Base-by-base conservation (phyloP, 2,329 filamentous ascomycete species). In the Penicillium palitans region DNA sequence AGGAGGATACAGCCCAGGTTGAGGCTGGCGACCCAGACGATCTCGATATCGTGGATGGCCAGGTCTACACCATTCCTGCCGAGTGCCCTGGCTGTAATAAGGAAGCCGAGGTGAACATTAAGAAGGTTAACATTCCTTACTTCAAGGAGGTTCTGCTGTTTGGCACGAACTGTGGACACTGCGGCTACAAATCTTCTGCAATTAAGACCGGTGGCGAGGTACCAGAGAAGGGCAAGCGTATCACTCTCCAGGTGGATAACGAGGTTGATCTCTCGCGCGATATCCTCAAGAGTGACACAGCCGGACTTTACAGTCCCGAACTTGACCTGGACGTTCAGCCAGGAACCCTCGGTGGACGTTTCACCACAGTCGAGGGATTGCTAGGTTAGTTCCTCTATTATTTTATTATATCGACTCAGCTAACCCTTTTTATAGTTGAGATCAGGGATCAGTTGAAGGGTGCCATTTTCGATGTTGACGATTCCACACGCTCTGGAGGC, bases 91-190 rank as follows among this genome's bases (percentile, higher is more conserved):
- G 91, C 61, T 99, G 95, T 81, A 87, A 88, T 70, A 90, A 90
- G 76, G 87, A 93, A 96, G 76, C 97, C 97, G 91, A 45, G 40
- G 45, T 53, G 21, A 48, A 52, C n/a, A 52, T 49, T 33, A 48
- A 53, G 51, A 53, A 53, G 24, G 51, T 53, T 24, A 53, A 53
- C 29, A 53, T 53, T n/a, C 51, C 51, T 17, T 46, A 96, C 78
- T 99, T 99, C 81, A 96, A 97, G 79, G 91, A 98, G 72, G 95
- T 99, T 3, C 88, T 97, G 41, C 83, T 99, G 68, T 98, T 96
- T 90, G 93, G 88, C 67, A 98, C 93, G 2, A 88, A 91, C 29
- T 99, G 95, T 78, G 88, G 93, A 29, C 83, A 89, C 74, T 99
- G 95, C 73, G 93, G 93, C 58, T 96, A 98, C 80, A 89, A 91